Conservation (phyloP, 176 grass and related monocot species). For the Carex parvula region DNA sequence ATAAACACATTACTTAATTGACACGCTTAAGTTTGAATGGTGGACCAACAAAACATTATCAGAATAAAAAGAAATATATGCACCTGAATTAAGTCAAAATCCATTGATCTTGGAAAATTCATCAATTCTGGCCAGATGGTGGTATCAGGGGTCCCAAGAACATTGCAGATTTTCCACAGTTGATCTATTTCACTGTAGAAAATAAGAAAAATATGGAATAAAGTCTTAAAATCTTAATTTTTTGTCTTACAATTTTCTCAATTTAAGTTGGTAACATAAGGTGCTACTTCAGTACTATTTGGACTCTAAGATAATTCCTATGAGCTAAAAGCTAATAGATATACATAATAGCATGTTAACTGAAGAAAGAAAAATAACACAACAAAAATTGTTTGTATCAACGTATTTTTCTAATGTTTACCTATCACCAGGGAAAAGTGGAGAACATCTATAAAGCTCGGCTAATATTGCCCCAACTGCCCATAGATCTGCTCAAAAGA, state of each 20-base stretch:
- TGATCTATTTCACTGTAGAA: slow-evolving; percentile 74
- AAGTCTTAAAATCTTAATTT: neutral
- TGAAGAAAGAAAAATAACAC: neutral
- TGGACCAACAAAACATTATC: neutral
- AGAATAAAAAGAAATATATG: slow-evolving; percentile 22
- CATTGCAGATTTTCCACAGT: slow-evolving; percentile 73
- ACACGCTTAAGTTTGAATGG: neutral
- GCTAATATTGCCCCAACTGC: slow-evolving; percentile 87
- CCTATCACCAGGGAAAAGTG: slow-evolving; percentile 94
- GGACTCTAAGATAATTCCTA: neutral
- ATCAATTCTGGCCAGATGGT: slow-evolving; percentile 74
- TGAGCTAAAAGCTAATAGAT: neutral
- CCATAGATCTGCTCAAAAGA: slow-evolving; percentile 66
- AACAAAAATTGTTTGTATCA: neutral
- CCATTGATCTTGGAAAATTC: slow-evolving; percentile 51
- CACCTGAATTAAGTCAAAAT: slow-evolving; percentile 74
- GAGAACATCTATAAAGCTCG: slow-evolving; percentile 71
- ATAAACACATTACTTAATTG: slow-evolving; percentile 12
- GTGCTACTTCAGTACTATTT: neutral
- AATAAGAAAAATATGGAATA: neutral
- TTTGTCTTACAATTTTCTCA: neutral
- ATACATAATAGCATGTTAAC: neutral
- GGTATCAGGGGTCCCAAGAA: slow-evolving; percentile 85
- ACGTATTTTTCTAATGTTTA: slow-evolving; percentile 22
- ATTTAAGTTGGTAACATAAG: neutral